Conservation (phyloP, 2,329 filamentous ascomycete species). For the Byssochlamys sp. region DNA sequence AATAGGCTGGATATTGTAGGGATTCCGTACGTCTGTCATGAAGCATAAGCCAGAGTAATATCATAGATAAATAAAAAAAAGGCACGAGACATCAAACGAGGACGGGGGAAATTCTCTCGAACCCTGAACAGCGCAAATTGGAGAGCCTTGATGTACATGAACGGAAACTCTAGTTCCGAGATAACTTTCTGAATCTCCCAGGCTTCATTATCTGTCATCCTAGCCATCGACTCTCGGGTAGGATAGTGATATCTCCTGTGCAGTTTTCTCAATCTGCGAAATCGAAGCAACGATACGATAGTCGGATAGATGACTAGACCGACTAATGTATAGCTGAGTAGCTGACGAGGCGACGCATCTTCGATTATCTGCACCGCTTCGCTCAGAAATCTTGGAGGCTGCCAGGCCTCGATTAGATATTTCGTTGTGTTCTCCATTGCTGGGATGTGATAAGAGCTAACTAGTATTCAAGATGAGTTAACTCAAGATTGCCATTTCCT, state of each 20-base stretch:
- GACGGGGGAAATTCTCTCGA: constrained; percentile 1
- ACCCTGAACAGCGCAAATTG: constrained; percentile 53
- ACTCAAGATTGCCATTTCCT: too few species aligned
- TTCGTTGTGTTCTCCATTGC: neutral
- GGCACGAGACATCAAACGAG: neutral
- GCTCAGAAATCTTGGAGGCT: neutral
- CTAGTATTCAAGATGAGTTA: neutral
- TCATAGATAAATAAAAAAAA: neutral
- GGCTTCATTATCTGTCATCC: constrained; percentile 48
- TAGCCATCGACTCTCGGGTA: constrained; percentile 37
- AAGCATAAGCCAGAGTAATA: neutral
- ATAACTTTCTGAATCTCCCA: constrained; percentile 41
- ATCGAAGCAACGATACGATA: constrained; percentile 20
- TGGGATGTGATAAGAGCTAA: neutral
- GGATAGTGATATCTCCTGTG: constrained; percentile 36
- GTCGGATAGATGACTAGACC: constrained; percentile 18
- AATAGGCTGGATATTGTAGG: constrained; percentile 45
- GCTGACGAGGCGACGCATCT: constrained; percentile 5
- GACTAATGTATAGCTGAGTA: constrained; percentile 15
- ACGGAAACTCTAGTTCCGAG: constrained; percentile 47
- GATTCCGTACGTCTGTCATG: constrained; percentile 45
- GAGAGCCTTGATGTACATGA: constrained; percentile 40
- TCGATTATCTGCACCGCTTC: neutral
- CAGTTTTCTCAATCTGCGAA: constrained; percentile 26
- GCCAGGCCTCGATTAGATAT: neutral